phyloP scores from a whole-genome alignment of 768 basidiomycete species.

The Rossbeevera mucosa region DNA sequence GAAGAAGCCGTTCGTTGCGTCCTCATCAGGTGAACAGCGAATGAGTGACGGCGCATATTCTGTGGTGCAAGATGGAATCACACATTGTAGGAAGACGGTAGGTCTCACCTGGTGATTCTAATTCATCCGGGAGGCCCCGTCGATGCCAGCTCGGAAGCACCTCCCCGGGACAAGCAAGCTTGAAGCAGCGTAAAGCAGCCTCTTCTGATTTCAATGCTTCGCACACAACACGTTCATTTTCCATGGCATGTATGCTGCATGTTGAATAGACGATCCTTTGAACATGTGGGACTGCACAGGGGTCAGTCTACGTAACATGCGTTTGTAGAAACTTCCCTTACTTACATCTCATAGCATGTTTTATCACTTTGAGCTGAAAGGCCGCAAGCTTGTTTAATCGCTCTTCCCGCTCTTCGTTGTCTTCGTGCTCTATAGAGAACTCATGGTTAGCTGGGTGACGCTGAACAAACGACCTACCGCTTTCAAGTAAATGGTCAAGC shows the following conservation, averaged over 20 bases:
- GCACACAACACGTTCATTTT: slow-evolving; percentile 90
- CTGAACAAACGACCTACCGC: slow-evolving; percentile 43
- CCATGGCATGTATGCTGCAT: slow-evolving; percentile 87
- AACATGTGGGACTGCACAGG: slow-evolving; percentile 62
- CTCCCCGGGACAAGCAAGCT: slow-evolving; percentile 57
- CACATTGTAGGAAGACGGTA: neutral
- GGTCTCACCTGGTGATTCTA: slow-evolving; percentile 31
- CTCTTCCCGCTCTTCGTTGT: slow-evolving; percentile 53
- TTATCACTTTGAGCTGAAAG: slow-evolving; percentile 89
- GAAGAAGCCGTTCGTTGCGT: slow-evolving; percentile 95
- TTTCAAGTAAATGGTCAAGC: slow-evolving; percentile 75
- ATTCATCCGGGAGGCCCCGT: slow-evolving; percentile 66
- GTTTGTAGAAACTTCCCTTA: slow-evolving; percentile 22
- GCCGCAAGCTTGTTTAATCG: slow-evolving; percentile 78
- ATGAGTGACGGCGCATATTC: slow-evolving; percentile 58
- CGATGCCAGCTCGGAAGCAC: slow-evolving; percentile 82
- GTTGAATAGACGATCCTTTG: slow-evolving; percentile 92
- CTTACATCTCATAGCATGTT: slow-evolving; percentile 91
- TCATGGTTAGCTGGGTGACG: slow-evolving; percentile 3
- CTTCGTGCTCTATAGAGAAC: slow-evolving; percentile 45
- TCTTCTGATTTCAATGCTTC: slow-evolving; percentile 69
- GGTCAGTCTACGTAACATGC: slow-evolving; percentile 6
- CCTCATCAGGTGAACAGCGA: slow-evolving; percentile 75
- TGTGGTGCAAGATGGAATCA: slow-evolving; percentile 20
- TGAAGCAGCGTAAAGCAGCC: slow-evolving; percentile 56